These are phyloP conservation scores for Didymella sp. DNA, from an alignment of 2,329 filamentous ascomycete genomes.

Conservation along the genomic window DNA sequence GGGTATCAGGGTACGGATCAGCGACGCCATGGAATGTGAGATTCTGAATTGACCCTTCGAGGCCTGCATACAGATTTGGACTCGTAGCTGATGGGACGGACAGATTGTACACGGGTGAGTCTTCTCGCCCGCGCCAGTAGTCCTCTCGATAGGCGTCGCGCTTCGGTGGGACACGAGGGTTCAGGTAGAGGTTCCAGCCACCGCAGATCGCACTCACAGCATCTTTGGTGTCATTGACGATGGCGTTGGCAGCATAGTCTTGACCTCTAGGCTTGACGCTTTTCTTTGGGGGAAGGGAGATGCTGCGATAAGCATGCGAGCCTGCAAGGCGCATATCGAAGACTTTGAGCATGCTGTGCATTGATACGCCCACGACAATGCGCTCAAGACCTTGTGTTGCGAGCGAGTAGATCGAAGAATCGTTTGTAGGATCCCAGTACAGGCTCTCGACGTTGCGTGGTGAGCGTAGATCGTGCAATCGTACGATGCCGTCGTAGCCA, in stretches of 20 bases:
- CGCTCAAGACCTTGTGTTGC: constrained; percentile 63
- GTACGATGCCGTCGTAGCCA: constrained; percentile 63
- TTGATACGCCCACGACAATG: constrained; percentile 63
- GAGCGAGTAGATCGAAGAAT: constrained; percentile 65
- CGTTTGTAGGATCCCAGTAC: constrained; percentile 64
- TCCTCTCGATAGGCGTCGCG: constrained; percentile 25
- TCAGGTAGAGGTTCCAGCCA: constrained; percentile 59
- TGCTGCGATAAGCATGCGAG: constrained; percentile 49
- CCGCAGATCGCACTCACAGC: constrained; percentile 21
- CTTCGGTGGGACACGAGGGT: constrained; percentile 39
- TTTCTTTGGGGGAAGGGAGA: constrained; percentile 28
- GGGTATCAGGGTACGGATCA: constrained; percentile 54
- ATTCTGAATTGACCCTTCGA: constrained; percentile 55
- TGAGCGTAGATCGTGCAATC: constrained; percentile 68
- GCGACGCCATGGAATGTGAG: constrained; percentile 54
- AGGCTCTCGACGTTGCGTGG: constrained; percentile 55
- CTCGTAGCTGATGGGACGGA: constrained; percentile 55
- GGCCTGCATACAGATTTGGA: constrained; percentile 56
- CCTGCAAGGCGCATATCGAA: constrained; percentile 66
- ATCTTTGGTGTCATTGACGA: constrained; percentile 18
- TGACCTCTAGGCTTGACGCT: constrained; percentile 2
- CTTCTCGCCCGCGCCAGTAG: constrained; percentile 27
- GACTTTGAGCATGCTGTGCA: constrained; percentile 66
- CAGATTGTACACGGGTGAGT: constrained; percentile 58
- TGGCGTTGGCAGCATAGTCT: constrained; percentile 26